A percentile compares a stretch with the other conserved stretches of the same genome.
Conservation (phyloP, 2,329 filamentous ascomycete genomes). For the Cladosporium sp. region DNA sequence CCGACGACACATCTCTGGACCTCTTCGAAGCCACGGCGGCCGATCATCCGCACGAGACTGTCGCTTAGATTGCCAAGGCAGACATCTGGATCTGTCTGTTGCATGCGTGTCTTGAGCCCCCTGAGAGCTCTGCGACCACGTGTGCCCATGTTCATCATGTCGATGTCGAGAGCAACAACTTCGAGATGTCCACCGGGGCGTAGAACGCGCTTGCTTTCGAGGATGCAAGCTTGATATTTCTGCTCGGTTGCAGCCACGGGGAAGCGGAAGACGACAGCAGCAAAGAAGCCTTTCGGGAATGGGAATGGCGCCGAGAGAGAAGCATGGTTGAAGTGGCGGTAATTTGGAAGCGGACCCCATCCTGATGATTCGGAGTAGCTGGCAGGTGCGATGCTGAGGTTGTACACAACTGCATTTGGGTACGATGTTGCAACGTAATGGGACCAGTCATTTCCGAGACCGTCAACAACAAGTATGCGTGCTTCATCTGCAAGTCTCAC, state of each 20-base stretch:
- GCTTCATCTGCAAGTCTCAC: conserved; percentile 56
- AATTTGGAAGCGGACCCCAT: conserved; percentile 50
- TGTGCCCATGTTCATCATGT: conserved; percentile 78
- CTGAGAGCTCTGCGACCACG: conserved; percentile 65
- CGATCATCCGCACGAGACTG: conserved; percentile 61
- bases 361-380: not conserved
- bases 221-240: conserved; percentile 66
- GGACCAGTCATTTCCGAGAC: conserved; percentile 85
- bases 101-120: conserved; percentile 66
- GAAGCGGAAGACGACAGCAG: conserved; percentile 72
- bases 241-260: conserved; percentile 64
- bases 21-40: conserved; percentile 64
- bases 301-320: conserved; percentile 65
- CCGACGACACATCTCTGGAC: conserved; percentile 75
- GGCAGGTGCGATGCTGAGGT: conserved; percentile 43
- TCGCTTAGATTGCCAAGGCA: conserved; percentile 55
- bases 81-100: conserved; percentile 55
- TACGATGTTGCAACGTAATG: conserved; percentile 82
- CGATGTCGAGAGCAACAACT: conserved; percentile 70
- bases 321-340: conserved; percentile 68
- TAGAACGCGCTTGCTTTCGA: conserved; percentile 72
- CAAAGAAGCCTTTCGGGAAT: conserved; percentile 72
- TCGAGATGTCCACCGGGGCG: conserved; percentile 77
- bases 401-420: conserved; percentile 69
- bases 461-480: conserved; percentile 73